Evolutionary conservation across 768 basidiomycete species (phyloP).

Genomic region (Boletus insuetus): DNA sequence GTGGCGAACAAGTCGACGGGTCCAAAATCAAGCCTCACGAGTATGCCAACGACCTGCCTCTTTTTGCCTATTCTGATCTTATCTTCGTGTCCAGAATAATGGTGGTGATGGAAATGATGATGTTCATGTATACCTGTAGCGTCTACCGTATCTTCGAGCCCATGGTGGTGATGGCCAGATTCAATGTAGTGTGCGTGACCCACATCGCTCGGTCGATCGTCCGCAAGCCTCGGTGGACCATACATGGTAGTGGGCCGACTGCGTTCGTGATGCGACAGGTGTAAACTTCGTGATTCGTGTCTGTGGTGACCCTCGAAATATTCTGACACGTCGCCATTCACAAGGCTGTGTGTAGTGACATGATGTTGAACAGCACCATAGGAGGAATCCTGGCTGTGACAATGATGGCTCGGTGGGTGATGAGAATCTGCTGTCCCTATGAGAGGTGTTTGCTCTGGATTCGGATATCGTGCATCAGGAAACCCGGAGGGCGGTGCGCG

Average conservation of each 20-base stretch:
- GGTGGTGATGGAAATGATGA: neutral
- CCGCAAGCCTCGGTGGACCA: conserved; percentile 11
- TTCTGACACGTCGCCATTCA: neutral
- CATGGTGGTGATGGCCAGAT: conserved; percentile 7
- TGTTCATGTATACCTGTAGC: neutral
- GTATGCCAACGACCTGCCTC: conserved; percentile 70
- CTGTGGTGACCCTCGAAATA: conserved; percentile 38
- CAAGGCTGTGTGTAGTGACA: neutral
- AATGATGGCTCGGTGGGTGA: neutral
- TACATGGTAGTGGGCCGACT: conserved; percentile 22
- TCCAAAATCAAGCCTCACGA: conserved; percentile 39
- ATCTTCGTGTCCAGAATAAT: conserved; percentile 8
- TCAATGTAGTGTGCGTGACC: conserved; percentile 3
- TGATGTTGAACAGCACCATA: conserved; percentile 19
- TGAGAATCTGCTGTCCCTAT: conserved; percentile 4
- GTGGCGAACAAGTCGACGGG: neutral
- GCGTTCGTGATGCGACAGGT: conserved; percentile 31
- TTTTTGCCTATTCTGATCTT: conserved; percentile 45
- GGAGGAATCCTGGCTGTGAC: conserved; percentile 2
- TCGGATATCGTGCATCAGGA: neutral
- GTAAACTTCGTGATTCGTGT: conserved; percentile 28
- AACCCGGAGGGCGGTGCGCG: conserved; percentile 1
- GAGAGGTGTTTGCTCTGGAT: conserved; percentile 21
- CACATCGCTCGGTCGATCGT: neutral
- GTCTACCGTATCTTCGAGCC: conserved; percentile 1